A percentile compares a stretch with the other conserved stretches of the same genome.
These are phyloP conservation scores for Lentinus tigrinus DNA, from an alignment of 768 basidiomycete genomes.

Conservation along the genomic window DNA sequence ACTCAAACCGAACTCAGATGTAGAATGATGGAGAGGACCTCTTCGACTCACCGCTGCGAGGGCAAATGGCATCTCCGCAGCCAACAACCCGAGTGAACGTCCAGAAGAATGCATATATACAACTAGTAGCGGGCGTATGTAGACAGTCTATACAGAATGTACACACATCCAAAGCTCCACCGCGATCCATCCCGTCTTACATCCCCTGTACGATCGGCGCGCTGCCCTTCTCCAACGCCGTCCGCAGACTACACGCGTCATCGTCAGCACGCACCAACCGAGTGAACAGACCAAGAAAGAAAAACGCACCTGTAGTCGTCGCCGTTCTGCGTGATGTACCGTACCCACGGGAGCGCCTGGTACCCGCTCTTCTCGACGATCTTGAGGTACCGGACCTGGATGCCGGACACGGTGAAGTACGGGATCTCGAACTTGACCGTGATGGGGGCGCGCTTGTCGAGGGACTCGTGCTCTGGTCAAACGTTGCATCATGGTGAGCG, in stretches of 20 bases:
- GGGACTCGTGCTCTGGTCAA: conserved; percentile 56
- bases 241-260: conserved; percentile 52
- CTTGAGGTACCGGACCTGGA: conserved; percentile 97
- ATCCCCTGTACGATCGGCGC: conserved; percentile 51
- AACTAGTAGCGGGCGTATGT: too few species aligned
- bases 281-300: too few species aligned
- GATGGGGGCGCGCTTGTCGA: conserved; percentile 90
- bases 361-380: conserved; percentile 99
- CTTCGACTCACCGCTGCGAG: too few species aligned
- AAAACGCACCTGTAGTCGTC: conserved; percentile 86
- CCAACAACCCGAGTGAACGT: too few species aligned
- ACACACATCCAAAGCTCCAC: too few species aligned
- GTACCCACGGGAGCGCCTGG: conserved; percentile 93
- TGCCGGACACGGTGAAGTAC: conserved; percentile 96
- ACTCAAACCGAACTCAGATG: too few species aligned
- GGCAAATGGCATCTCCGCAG: too few species aligned
- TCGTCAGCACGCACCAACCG: neutral
- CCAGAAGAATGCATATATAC: too few species aligned
- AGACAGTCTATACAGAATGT: too few species aligned
- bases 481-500: neutral
- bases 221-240: conserved; percentile 72
- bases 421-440: conserved; percentile 98
- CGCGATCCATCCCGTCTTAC: too few species aligned
- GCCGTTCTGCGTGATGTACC: conserved; percentile 90
- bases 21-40: too few species aligned